Evolutionary conservation across 2,329 filamentous ascomycete genomes (phyloP).

Genomic region (Colletotrichum melonis): DNA sequence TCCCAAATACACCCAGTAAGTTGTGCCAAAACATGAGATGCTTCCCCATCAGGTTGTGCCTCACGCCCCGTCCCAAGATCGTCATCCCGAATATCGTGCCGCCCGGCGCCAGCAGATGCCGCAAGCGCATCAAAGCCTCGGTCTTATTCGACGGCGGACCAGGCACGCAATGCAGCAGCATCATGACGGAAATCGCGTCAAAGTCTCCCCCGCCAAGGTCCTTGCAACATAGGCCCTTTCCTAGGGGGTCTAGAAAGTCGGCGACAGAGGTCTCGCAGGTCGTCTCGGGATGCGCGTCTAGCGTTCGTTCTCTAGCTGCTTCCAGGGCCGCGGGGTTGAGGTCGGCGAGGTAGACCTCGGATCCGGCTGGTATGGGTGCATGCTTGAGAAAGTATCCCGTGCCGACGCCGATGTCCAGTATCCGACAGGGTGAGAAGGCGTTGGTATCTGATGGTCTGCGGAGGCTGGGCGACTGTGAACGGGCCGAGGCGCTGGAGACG

Average conservation of each 20-base stretch:
- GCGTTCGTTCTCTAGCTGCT: conserved; percentile 6
- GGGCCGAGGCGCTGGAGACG: conserved; percentile 41
- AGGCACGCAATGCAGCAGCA: conserved; percentile 42
- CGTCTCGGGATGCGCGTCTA: conserved; percentile 4
- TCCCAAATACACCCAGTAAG: conserved; percentile 11
- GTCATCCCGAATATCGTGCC: conserved; percentile 42
- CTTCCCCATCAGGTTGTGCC: conserved; percentile 8
- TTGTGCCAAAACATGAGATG: conserved; percentile 26
- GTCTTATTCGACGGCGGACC: conserved; percentile 37
- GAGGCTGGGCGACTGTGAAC: conserved; percentile 42
- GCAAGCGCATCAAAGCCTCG: conserved; percentile 21
- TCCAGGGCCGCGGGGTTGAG: conserved; percentile 17
- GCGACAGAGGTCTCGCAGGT: conserved; percentile 13
- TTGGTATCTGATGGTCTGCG: not conserved
- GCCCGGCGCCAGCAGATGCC: conserved; percentile 34
- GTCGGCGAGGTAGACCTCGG: conserved; percentile 1
- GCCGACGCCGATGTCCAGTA: conserved; percentile 52
- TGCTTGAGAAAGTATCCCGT: conserved; percentile 47
- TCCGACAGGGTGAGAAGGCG: conserved; percentile 31
- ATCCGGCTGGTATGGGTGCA: not conserved
- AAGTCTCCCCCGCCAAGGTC: conserved; percentile 4
- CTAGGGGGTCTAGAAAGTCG: conserved; percentile 11
- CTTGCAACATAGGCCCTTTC: not conserved
- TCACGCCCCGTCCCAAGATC: conserved; percentile 35
- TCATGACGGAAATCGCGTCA: conserved; percentile 17